Evolutionary conservation across 352 stramenopile genomes (phyloP).

Genomic region (Phytophthora ramorum): DNA sequence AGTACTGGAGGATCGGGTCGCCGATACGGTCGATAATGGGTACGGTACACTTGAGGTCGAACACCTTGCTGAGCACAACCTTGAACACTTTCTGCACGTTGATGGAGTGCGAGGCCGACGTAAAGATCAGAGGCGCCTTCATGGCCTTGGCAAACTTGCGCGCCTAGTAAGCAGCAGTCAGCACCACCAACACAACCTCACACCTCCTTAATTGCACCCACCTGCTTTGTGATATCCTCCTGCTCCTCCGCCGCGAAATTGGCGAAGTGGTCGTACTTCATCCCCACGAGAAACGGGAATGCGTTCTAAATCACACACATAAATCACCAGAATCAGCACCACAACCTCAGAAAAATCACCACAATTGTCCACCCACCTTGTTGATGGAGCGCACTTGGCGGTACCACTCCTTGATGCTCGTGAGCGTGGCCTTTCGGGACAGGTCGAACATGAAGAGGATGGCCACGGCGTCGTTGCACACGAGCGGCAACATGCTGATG

Average conservation of each 20-base stretch:
- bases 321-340: not conserved
- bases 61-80: conserved; percentile 94
- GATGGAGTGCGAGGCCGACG: conserved; percentile 93
- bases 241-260: conserved; percentile 92
- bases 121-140: conserved; percentile 95
- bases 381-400: conserved; percentile 91
- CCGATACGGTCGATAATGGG: conserved; percentile 92
- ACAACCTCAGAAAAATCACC: not conserved
- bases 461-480: conserved; percentile 95
- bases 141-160: conserved; percentile 96
- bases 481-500: conserved; percentile 94
- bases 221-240: conserved; percentile 94
- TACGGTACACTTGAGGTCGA: conserved; percentile 95
- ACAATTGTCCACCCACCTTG: conserved; percentile 55
- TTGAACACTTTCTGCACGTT: conserved; percentile 98
- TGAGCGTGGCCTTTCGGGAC: conserved; percentile 91
- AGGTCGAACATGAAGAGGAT: conserved; percentile 98
- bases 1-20: conserved; percentile 93
- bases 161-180: conserved; percentile 52
- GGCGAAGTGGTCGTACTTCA: conserved; percentile 95
- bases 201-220: conserved; percentile 23
- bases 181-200: not conserved
- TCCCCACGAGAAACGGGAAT: conserved; percentile 94
- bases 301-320: conserved; percentile 66
- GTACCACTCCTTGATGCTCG: conserved; percentile 95